Evolutionary conservation across 495 filamentous ascomycete species (phyloP), one percentile per base, ranked within the genome.

Genomic region (Aspergillus indologenus): DNA sequence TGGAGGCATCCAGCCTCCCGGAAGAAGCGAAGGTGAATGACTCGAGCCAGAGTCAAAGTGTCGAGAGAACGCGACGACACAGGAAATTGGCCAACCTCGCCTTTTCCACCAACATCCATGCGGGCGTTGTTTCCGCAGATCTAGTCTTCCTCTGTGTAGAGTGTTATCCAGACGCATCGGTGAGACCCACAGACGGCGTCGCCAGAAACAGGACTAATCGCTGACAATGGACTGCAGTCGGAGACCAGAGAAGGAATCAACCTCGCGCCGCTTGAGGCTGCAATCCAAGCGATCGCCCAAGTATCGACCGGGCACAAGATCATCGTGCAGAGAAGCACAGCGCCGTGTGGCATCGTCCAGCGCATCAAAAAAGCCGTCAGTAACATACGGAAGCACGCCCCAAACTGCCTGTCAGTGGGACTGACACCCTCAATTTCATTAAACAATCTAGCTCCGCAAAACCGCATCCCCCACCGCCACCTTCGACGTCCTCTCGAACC

Each of bases 401-500:
- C n/a, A n/a, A n/a, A n/a, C n/a, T n/a, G n/a, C n/a, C n/a, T n/a
- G n/a, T n/a, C n/a, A n/a, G n/a, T n/a, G n/a, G n/a, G n/a, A n/a
- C n/a, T n/a, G n/a, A n/a, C n/a, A n/a, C n/a, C n/a, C n/a, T n/a
- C n/a, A n/a, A n/a, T n/a, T n/a, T n/a, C n/a, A n/a, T n/a, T 14
- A 46, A 21, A 19, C n/a, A 20, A n/a, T n/a, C n/a, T 31, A 62
- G 60, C 29, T 62, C 9, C 57, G 57, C 46, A 51, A 57, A 49
- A 61, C 42, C 7, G 54, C 65, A n/a, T 62, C 65, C 4, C 65
- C 86, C 0, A 77, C 78, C 0, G 74, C 85, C 17, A 72, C 68
- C 14, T 91, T 92, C 61, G 86, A 91, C 56, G 78, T 93, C 24
- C 80, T 93, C 11, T 89, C 87, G 15, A 93, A 91, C 65, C 90